Evolutionary conservation across 331 rosid genomes (phyloP).

Genomic region (Telfairia occidentalis): DNA sequence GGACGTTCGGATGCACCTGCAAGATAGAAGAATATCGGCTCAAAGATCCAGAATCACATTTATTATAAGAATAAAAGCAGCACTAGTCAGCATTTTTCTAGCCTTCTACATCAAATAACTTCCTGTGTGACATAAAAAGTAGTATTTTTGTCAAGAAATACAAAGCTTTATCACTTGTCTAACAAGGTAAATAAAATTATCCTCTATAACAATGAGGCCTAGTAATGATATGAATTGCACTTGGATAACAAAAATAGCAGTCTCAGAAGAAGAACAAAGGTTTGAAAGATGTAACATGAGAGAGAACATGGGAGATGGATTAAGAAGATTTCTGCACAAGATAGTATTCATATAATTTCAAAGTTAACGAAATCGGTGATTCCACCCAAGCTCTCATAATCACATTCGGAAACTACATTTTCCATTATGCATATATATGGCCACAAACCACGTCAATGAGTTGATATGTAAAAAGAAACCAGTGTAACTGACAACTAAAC

Average conservation of each 20-base stretch:
- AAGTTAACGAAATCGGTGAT: neutral
- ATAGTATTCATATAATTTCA: neutral
- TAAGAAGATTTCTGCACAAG: neutral
- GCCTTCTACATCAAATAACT: neutral
- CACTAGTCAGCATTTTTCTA: neutral
- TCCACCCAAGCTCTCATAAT: neutral
- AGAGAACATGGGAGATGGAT: neutral
- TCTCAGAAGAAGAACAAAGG: neutral
- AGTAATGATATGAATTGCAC: neutral
- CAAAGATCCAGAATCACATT: constrained; percentile 16
- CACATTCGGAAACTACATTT: neutral
- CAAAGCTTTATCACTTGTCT: neutral
- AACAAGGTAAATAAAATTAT: neutral
- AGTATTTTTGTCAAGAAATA: neutral
- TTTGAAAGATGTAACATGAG: neutral
- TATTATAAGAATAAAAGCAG: neutral
- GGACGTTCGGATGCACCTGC: constrained; percentile 99
- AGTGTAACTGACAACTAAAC: neutral
- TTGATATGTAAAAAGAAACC: neutral
- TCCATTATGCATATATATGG: neutral
- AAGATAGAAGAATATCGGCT: constrained; percentile 11
- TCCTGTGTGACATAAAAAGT: neutral
- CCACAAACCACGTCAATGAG: neutral
- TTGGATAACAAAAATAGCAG: neutral
- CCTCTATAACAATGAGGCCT: neutral